Evolutionary conservation across 305 asterid genomes (phyloP).

Genomic region (Fraxinus baroniana): DNA sequence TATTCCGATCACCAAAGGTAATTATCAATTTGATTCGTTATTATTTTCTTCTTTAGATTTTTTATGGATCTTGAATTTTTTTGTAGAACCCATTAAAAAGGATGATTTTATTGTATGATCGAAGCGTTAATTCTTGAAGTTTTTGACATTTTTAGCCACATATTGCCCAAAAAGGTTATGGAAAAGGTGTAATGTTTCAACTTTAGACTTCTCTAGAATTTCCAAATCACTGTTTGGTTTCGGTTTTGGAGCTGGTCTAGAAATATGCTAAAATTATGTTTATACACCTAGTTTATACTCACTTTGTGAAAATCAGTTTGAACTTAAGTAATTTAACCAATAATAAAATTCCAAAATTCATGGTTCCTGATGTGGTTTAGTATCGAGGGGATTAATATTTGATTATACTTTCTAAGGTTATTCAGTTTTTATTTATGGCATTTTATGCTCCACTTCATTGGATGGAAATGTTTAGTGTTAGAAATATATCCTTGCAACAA

Average conservation of each 20-base stretch:
- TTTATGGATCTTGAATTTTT: not conserved
- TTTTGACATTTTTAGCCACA: not conserved
- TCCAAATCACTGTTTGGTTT: not conserved
- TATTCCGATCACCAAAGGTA: constrained; percentile 63
- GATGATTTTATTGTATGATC: not conserved
- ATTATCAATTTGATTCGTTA: not conserved
- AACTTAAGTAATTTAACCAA: not conserved
- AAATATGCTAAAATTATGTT: not conserved
- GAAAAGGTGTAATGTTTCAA: not conserved
- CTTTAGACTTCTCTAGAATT: not conserved
- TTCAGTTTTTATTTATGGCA: not conserved
- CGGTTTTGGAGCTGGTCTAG: not conserved
- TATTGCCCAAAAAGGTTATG: not conserved
- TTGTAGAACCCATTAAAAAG: not conserved
- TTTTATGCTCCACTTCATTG: not conserved
- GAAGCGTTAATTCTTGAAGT: not conserved
- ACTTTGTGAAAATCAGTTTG: not conserved
- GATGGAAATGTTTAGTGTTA: not conserved
- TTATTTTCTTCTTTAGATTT: not conserved
- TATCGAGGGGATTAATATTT: not conserved
- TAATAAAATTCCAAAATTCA: not conserved
- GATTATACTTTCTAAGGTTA: not conserved
- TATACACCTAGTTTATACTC: not conserved
- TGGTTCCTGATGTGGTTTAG: not conserved
- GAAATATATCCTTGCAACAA: not conserved